phyloP scores from a whole-genome alignment of 228 moss, liverwort and hornwort genomes.

The Sphagnum fallax region DNA sequence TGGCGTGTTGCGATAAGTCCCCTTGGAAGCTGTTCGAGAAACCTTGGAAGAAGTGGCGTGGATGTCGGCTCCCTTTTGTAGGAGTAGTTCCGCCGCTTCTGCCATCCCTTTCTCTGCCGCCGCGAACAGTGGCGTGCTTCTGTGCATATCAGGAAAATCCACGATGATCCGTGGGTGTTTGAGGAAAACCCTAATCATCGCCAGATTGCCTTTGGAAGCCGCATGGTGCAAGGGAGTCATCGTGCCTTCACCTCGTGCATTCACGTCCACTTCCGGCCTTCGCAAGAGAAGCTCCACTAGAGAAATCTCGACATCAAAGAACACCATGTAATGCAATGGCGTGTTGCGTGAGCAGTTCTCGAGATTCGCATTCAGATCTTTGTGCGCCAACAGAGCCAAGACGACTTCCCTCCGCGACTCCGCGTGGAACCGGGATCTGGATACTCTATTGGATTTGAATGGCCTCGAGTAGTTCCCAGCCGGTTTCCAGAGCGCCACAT shows the following conservation, averaged over 20 bases:
- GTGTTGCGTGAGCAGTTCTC: background rate
- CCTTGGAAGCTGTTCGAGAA: background rate
- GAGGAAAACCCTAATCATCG: background rate
- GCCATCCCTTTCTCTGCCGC: constrained; percentile 2
- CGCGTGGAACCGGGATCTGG: too few species aligned
- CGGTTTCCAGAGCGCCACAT: constrained; percentile 5
- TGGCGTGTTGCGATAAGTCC: background rate
- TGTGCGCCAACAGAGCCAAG: background rate
- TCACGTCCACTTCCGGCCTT: constrained; percentile 2
- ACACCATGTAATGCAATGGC: constrained; percentile 1
- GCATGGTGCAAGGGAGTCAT: constrained; percentile 1
- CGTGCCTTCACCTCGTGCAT: background rate
- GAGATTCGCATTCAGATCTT: background rate
- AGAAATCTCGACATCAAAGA: background rate
- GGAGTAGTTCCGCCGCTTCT: background rate
- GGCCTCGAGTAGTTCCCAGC: background rate
- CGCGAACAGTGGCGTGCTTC: background rate
- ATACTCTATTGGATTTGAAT: background rate
- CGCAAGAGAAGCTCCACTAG: background rate
- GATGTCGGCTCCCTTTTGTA: background rate
- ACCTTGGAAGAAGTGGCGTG: background rate
- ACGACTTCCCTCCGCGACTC: constrained; percentile 1
- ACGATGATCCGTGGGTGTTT: background rate
- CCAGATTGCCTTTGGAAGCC: background rate
- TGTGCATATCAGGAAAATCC: constrained; percentile 1